Evolutionary conservation across 257 asterid genomes (phyloP), one percentile per base, ranked within the genome.

Genomic region (Paraleonurus japonicus): DNA sequence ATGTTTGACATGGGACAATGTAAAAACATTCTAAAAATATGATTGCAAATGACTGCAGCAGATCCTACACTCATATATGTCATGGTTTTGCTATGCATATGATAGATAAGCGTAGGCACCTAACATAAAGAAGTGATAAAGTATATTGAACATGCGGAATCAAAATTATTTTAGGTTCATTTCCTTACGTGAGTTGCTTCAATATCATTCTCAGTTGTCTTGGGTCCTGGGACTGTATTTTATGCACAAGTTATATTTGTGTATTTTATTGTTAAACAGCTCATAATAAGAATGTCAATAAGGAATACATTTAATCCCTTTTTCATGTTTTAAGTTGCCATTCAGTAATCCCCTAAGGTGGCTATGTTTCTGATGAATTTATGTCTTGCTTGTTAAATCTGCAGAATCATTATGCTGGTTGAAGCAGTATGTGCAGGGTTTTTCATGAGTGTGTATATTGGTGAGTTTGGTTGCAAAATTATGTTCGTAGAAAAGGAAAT

Each of bases 401-500:
- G 87, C 95, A 95, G 99, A 92, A 89, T 88, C 55, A 75, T 95
- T 78, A 88, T 95, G 95, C 75, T 95, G 82, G 79, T 79, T 61
- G 97, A 95, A 83, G 98, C 92, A 76, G 60, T 85, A 67, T 95
- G 91, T 87, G 96, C 92, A 55, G 92, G 90, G 3, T 95, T 87
- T 80, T 90, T 95, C 73, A 85, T 89, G 84, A 86, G 95, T 75
- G 67, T 83, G 55, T 95, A 95, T 67, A 81, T 95, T 53, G 96
- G 99, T 95, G 81, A 86, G 96, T 85, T 75, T 69, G 75, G 64
- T 68, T 68, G 66, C 55, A 7, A 15, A n/a, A 28, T 73, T 65
- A 61, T 74, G 55, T 64, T 45, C n/a, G 6, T 72, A 61, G 67
- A 64, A 63, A 28, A 22, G 41, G 71, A 73, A 16, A 53, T 43